Base-by-base conservation (phyloP, 345 rosid genomes). In the Eucalyptus pumila region DNA sequence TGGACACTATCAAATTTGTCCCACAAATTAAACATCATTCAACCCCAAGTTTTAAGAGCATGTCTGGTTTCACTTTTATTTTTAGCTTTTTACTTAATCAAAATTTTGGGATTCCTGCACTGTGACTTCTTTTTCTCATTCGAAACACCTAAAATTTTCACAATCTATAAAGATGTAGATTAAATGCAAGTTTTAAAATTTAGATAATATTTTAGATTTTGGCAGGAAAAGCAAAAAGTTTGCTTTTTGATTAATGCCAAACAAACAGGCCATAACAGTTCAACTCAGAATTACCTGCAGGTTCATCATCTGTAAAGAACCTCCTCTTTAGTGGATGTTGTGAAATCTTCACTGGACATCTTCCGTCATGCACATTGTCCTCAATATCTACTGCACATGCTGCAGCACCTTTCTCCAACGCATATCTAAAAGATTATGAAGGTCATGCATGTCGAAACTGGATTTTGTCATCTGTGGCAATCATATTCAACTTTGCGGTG, bases 351-450 rank as follows among this genome's bases (percentile, higher is more conserved):
- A 93, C 48, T 48, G 87, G 92, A 62, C 91, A 26, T 88, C 54
- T 80, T n/a, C 87, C 85, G 58, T 86, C 80, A 86, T 90, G 88
- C 88, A 69, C 87, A 87, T 90, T 85, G 88, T 96, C 95, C 88
- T 93, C 96, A 89, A 96, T 89, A 93, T 98, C 99, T 65, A 96
- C 91, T 24, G 98, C 99, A 94, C 94, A 93, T 50, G 97, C 96
- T 89, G 97, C 93, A 92, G 96, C 97, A 86, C 99, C 99, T 92
- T 92, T 92, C 88, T 89, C 91, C 86, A 98, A 96, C 90, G 99
- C 99, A 91, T 96, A 95, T 91, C 96, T 96, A 52, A 58, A 85
- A 48, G 47, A 83, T 90, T 89, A 93, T 93, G 91, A 91, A 81
- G 87, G 40, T 44, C 65, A 48, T 11, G 81, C 69, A 92, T 50